Evolutionary conservation across 2,329 filamentous ascomycete genomes (phyloP).

Genomic region (Beauveria sp.): DNA sequence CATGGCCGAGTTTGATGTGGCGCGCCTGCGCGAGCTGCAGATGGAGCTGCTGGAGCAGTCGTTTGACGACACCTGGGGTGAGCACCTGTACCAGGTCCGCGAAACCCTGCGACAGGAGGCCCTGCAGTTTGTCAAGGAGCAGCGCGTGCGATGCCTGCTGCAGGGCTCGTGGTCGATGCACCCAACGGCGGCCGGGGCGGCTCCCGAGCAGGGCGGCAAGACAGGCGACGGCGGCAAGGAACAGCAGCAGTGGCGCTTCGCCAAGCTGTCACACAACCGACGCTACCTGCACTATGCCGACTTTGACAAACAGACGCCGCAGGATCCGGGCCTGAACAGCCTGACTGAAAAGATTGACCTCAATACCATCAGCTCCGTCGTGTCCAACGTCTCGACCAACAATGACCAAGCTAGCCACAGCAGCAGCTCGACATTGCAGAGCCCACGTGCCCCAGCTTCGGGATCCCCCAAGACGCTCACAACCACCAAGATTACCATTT

Average conservation of each 20-base stretch:
- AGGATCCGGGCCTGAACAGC: slow-evolving; percentile 64
- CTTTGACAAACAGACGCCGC: slow-evolving; percentile 58
- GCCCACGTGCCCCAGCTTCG: slow-evolving; percentile 10
- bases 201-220: slow-evolving; percentile 26
- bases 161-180: slow-evolving; percentile 80
- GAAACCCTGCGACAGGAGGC: slow-evolving; percentile 88
- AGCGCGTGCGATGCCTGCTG: slow-evolving; percentile 82
- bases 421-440: slow-evolving; percentile 35
- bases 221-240: slow-evolving; percentile 25
- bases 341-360: slow-evolving; percentile 81
- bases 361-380: slow-evolving; percentile 80
- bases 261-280: slow-evolving; percentile 82
- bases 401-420: slow-evolving; percentile 36
- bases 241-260: slow-evolving; percentile 62
- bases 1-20: slow-evolving; percentile 73
- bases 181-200: slow-evolving; percentile 28
- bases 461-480: slow-evolving; percentile 27
- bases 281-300: slow-evolving; percentile 85
- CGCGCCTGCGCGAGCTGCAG: slow-evolving; percentile 72
- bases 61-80: slow-evolving; percentile 92
- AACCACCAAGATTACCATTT: slow-evolving; percentile 85
- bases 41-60: slow-evolving; percentile 88
- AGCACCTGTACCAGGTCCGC: slow-evolving; percentile 81
- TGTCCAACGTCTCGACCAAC: slow-evolving; percentile 71
- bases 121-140: slow-evolving; percentile 93